Evolutionary conservation across 306 rosid genomes (phyloP), one percentile per base, ranked within the genome.

Genomic region (Cucurbita moschata): DNA sequence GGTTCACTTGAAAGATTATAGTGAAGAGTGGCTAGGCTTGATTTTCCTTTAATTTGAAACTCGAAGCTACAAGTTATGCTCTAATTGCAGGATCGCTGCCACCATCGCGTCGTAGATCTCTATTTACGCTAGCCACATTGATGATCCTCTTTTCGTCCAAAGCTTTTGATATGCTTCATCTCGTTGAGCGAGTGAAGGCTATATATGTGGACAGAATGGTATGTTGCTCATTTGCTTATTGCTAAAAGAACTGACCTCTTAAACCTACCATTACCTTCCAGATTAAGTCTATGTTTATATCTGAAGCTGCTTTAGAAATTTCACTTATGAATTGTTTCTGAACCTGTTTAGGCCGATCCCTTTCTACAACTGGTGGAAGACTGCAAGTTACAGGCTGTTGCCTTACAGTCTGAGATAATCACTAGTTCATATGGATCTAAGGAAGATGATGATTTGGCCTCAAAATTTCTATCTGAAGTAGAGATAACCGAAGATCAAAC

Each of bases 71-170:
- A 71, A 47, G 77, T 77, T 73, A 56, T 73, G 53, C 18, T 77
- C 77, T 52, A 79, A 23, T 76, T 84, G 71, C 87, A 91, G 99
- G 96, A 74, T n/a, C 81, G 57, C 57, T 95, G 78, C 90, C 92
- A 69, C 90, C 99, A 58, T 95, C 97, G 13, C 90, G 92, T 5
- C 83, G 91, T 46, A 84, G 99, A 82, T 95, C 97, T 70, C 86
- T 95, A 35, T 85, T 85, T 83, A 81, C 87, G 78, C 79, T 91
- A 78, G 97, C 99, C 79, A 82, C 86, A 69, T 85, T 97, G n/a
- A 91, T 91, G 99, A 89, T 89, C 81, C 80, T 91, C 73, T 84
- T 95, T 80, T 82, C 90, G 40, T 84, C 92, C 58, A 88, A 84
- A 80, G 88, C 95, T 69, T 91, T 76, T 83, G 78, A 81, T 76